These are phyloP conservation scores for Calocybe cyanea DNA, from an alignment of 768 basidiomycete genomes.

Conservation along the genomic window DNA sequence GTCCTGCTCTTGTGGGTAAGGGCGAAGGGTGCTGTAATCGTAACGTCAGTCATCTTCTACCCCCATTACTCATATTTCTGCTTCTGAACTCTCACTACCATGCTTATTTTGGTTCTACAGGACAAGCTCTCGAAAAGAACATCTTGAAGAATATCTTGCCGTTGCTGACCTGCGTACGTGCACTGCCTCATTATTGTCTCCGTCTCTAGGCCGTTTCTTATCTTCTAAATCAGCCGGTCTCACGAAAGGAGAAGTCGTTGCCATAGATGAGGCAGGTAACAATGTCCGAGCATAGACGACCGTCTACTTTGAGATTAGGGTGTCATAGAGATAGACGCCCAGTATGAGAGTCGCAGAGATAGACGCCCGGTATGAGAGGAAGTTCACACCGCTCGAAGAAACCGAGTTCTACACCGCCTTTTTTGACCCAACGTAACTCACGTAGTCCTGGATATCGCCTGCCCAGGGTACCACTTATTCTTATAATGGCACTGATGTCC, in stretches of 20 bases:
- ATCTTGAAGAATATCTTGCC: constrained; percentile 64
- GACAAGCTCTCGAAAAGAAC: constrained; percentile 56
- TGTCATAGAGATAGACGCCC: too few relatives aligned
- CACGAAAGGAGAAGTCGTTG: constrained; percentile 53
- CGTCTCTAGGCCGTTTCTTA: background rate
- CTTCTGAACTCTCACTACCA: background rate
- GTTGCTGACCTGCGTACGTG: constrained; percentile 49
- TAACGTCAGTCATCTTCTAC: constrained; percentile 45
- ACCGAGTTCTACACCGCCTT: too few relatives aligned
- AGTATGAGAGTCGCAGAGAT: too few relatives aligned
- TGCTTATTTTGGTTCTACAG: constrained; percentile 25
- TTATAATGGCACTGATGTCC: too few relatives aligned
- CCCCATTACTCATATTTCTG: background rate
- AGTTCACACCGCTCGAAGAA: too few relatives aligned
- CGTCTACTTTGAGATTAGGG: too few relatives aligned
- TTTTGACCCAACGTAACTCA: too few relatives aligned
- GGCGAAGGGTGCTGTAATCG: constrained; percentile 62
- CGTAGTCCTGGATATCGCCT: too few relatives aligned
- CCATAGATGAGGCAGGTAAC: constrained; percentile 66
- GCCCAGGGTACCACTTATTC: too few relatives aligned
- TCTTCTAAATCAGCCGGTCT: constrained; percentile 37
- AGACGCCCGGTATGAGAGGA: too few relatives aligned
- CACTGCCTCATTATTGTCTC: background rate
- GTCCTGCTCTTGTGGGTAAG: constrained; percentile 68
- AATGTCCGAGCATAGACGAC: too few relatives aligned